Base-by-base conservation (phyloP, 2,329 filamentous ascomycete species). In the Ceratocystis variospora region DNA sequence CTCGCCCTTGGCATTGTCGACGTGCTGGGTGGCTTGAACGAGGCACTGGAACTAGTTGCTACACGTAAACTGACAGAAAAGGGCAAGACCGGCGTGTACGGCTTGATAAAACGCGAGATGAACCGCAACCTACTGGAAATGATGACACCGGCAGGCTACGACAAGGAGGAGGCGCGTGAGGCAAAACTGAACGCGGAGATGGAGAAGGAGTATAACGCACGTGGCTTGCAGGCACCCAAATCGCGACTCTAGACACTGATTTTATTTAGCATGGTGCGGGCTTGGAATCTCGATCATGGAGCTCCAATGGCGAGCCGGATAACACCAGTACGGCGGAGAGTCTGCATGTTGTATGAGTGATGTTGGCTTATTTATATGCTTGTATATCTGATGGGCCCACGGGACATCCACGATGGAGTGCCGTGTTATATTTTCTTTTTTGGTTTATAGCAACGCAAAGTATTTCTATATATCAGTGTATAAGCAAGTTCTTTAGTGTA, bases 101-200 rank as follows among this genome's bases (percentile, higher is more conserved):
- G 87, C 2, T 72, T 80, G 65, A 76, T 94, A 73, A 93, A 91
- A 79, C 77, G 80, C 68, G 89, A 92, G 76, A 87, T 93, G 83
- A 90, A 87, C 74, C 79, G 83, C 25, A 84, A 88, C 72, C 81
- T 83, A 5, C 73, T 90, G 44, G 80, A 74, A 17, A 77, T 84
- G 70, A 73, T 91, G 70, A 81, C 81, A 66, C 77, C 76, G 2
- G 78, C 81, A 66, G 76, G 76, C 33, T 76, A 79, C 70, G 82
- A 79, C 37, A 73, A 72, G 44, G 78, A 80, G 68, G 80, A 84
- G 71, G 76, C 74, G 69, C 74, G 72, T 62, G 79, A 78, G 67
- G 72, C 74, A 71, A 76, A 73, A 71, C 75, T 76, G 70, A 80
- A 83, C 64, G 77, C 78, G 68, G 76, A 79, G 70, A 80, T 81